These are phyloP conservation scores for Violaceomyces palustris DNA, from an alignment of 1,284 basidiomycete genomes.

Conservation along the genomic window DNA sequence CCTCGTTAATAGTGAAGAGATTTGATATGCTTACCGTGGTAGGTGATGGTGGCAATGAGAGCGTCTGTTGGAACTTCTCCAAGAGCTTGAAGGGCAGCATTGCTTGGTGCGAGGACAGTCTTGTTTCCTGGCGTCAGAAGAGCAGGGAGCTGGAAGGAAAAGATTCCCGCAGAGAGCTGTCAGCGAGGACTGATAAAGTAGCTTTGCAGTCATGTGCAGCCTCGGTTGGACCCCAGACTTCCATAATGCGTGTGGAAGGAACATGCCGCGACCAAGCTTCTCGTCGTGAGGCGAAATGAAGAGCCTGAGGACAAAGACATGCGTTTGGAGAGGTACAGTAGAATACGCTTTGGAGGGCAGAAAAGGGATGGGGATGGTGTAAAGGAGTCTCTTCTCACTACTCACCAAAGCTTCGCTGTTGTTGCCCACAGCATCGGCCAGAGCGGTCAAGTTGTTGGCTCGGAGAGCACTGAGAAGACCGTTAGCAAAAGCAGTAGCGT, in stretches of 20 bases:
- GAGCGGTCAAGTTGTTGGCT: conserved; percentile 23
- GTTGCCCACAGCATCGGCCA: conserved; percentile 29
- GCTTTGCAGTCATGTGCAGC: no score
- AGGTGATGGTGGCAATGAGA: conserved; percentile 59
- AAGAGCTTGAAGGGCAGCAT: conserved; percentile 52
- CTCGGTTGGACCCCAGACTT: no score
- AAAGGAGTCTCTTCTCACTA: no score
- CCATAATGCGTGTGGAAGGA: no score
- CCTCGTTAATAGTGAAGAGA: no score
- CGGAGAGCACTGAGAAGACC: conserved; percentile 26
- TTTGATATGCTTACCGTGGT: conserved; percentile 59
- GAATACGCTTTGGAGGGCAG: no score
- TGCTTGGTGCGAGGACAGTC: conserved; percentile 55
- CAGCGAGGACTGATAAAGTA: no score
- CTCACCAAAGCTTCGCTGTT: conserved; percentile 12
- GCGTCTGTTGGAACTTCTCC: conserved; percentile 53
- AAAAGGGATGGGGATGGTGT: no score
- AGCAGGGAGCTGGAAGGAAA: neutral
- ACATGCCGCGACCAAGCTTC: no score
- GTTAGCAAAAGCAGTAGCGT: conserved; percentile 27
- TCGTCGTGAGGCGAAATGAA: no score
- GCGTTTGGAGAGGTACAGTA: neutral
- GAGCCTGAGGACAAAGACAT: conserved; percentile 2
- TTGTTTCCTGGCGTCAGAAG: conserved; percentile 12
- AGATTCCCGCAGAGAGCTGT: no score